Evolutionary conservation across 371 early-diverging fungal species (phyloP), one percentile per base, ranked within the genome.

Genomic region (Mucor racemosus): DNA sequence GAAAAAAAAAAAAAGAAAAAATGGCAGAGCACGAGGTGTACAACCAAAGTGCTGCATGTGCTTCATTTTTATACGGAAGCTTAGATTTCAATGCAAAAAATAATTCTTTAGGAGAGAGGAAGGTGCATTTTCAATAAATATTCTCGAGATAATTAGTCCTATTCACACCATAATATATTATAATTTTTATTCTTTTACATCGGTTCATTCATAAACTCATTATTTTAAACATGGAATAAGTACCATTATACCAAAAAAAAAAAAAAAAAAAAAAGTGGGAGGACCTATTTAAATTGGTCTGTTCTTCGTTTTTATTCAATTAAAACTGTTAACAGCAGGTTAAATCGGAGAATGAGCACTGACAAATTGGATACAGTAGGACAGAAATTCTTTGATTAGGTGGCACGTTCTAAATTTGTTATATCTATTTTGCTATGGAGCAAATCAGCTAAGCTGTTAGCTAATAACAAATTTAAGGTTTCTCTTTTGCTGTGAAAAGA

Each of bases 301-400:
- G 34, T 35, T 31, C 34, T 56, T 17, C 26, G 26, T 26, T 38
- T 48, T 66, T 67, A 19, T 50, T 50, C 26, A 50, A 50, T 21
- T 50, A 21, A 38, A 38, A 26, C 50, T 10, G 19, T 50, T 8
- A 50, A 21, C 26, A 26, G 26, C 13, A 50, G 50, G 50, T 50
- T 21, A 21, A 59, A 44, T 60, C 68, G 72, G 72, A 72, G 68
- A 54, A 56, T 46, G 71, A 53, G 66, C 72, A 67, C 58, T 64
- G 72, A 72, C 68, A 64, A 67, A 72, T 67, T 57, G 38, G 46
- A 66, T 48, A 38, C 26, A 38, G 65, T 69, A 17, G 60, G 44
- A 69, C 65, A 36, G 60, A 56, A 60, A 26, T 4, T 26, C 53
- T 31, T 26, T 48, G 53, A 39, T 57, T 15, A 48, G 44, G 64